A percentile compares a stretch with the other conserved stretches of the same genome.
Evolutionary conservation across 1,284 basidiomycete genomes (phyloP).

Genomic region (Fistulinella cinereoalba): DNA sequence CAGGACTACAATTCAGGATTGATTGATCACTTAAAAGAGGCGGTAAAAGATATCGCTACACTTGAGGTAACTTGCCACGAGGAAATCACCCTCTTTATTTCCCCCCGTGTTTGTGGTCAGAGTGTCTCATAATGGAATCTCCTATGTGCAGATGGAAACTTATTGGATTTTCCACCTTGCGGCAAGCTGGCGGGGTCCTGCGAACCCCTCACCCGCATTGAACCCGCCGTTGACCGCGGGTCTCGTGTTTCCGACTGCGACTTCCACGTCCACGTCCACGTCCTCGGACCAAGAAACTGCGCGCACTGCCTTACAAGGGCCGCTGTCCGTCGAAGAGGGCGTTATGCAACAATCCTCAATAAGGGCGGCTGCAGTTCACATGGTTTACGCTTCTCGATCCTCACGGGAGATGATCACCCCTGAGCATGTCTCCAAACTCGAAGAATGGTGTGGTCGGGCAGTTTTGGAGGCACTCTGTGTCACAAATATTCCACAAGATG

Average conservation of each 20-base stretch:
- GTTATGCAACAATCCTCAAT: slow-evolving; percentile 45
- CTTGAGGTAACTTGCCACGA: slow-evolving; percentile 75
- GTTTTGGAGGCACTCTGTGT: slow-evolving; percentile 48
- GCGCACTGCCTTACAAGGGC: slow-evolving; percentile 32
- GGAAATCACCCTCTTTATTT: too few species aligned
- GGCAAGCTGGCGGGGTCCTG: slow-evolving; percentile 50
- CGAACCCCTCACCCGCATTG: slow-evolving; percentile 16
- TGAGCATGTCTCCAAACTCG: slow-evolving; percentile 58
- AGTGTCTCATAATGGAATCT: slow-evolving; percentile 1
- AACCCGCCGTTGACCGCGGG: slow-evolving; percentile 44
- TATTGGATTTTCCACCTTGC: slow-evolving; percentile 76
- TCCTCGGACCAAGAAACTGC: slow-evolving; percentile 18
- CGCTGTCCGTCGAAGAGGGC: slow-evolving; percentile 23
- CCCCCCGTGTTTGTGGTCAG: too few species aligned
- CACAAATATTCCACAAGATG: slow-evolving; percentile 41
- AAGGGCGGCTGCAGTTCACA: slow-evolving; percentile 74
- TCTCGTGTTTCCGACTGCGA: slow-evolving; percentile 42
- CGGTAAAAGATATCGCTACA: slow-evolving; percentile 54
- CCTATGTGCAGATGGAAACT: slow-evolving; percentile 67
- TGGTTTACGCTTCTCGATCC: slow-evolving; percentile 79
- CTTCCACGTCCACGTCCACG: not conserved
- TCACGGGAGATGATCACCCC: slow-evolving; percentile 80
- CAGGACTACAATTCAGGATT: slow-evolving; percentile 70
- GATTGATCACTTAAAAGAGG: slow-evolving; percentile 52
- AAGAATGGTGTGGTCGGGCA: slow-evolving; percentile 60